A percentile compares a stretch with the other conserved stretches of the same genome.
phyloP scores from a whole-genome alignment of 2,329 filamentous ascomycete species.

The Colletotrichum theobromicola region DNA sequence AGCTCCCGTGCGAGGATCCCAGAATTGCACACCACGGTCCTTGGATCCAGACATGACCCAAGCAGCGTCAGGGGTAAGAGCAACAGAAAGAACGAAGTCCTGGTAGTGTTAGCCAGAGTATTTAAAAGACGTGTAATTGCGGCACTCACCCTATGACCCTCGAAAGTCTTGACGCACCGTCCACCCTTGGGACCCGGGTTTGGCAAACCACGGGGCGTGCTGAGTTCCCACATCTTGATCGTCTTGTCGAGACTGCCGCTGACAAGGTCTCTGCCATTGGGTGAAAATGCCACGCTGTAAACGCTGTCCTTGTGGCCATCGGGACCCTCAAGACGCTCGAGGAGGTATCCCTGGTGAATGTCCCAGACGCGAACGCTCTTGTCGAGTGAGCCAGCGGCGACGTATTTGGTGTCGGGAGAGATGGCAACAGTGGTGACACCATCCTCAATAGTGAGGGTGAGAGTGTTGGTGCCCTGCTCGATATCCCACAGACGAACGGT shows the following conservation, averaged over 20 bases:
- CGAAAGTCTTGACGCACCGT: slow-evolving; percentile 95
- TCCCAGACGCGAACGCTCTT: slow-evolving; percentile 99
- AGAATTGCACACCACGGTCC: slow-evolving; percentile 97
- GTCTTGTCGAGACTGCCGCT: slow-evolving; percentile 96
- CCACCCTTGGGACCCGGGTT: slow-evolving; percentile 79
- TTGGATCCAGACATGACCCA: slow-evolving; percentile 99
- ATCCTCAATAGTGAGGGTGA: slow-evolving; percentile 92
- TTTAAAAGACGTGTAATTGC: neutral
- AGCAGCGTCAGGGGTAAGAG: slow-evolving; percentile 88
- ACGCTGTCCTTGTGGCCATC: slow-evolving; percentile 97
- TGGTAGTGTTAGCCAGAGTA: slow-evolving; percentile 42
- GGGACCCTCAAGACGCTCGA: slow-evolving; percentile 90
- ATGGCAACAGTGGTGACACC: slow-evolving; percentile 98
- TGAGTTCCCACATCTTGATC: slow-evolving; percentile 99
- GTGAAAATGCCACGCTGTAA: slow-evolving; percentile 95
- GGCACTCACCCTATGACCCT: slow-evolving; percentile 83
- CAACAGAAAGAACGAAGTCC: slow-evolving; percentile 97
- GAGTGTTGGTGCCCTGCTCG: slow-evolving; percentile 78
- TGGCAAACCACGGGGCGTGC: slow-evolving; percentile 70
- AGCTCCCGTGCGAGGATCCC: slow-evolving; percentile 91
- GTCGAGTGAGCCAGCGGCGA: slow-evolving; percentile 93
- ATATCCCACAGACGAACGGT: slow-evolving; percentile 98
- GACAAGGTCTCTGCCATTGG: slow-evolving; percentile 90
- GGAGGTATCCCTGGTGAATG: slow-evolving; percentile 80
- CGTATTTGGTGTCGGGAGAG: slow-evolving; percentile 91